Conservation (phyloP, 805 yeast species). For the Ogataea corticis region DNA sequence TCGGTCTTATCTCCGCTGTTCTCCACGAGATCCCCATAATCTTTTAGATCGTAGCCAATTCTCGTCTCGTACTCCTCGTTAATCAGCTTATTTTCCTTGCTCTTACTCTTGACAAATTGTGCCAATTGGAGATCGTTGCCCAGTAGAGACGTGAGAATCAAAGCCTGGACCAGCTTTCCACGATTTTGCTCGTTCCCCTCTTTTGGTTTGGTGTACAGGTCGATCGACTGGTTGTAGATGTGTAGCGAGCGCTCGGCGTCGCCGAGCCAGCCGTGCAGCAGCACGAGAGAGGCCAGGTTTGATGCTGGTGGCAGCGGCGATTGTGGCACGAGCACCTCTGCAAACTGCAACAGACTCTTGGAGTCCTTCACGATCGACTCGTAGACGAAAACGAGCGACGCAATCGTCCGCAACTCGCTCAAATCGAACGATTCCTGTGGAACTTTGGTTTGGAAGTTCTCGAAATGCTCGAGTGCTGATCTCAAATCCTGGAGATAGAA, state of each 20-base stretch:
- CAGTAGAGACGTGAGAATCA: slow-evolving; percentile 27
- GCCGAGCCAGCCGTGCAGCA: slow-evolving; percentile 33
- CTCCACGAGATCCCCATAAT: slow-evolving; percentile 34
- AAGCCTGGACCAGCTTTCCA: slow-evolving; percentile 28
- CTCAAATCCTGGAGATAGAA: slow-evolving; percentile 25
- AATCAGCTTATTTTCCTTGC: slow-evolving; percentile 27
- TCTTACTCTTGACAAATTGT: slow-evolving; percentile 31
- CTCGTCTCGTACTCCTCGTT: slow-evolving; percentile 24
- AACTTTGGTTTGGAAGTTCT: slow-evolving; percentile 25
- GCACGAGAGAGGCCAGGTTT: slow-evolving; percentile 27
- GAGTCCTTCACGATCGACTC: slow-evolving; percentile 21
- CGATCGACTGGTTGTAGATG: slow-evolving; percentile 32
- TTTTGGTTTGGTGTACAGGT: slow-evolving; percentile 20
- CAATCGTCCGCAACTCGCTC: slow-evolving; percentile 21
- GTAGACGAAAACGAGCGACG: slow-evolving; percentile 27
- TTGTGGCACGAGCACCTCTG: slow-evolving; percentile 32
- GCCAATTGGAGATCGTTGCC: slow-evolving; percentile 34
- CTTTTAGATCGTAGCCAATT: slow-evolving; percentile 28
- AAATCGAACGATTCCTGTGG: slow-evolving; percentile 26
- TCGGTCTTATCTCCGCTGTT: slow-evolving; percentile 15
- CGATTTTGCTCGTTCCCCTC: slow-evolving; percentile 14
- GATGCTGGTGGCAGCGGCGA: slow-evolving; percentile 26
- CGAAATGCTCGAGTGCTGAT: slow-evolving; percentile 24
- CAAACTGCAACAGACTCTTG: slow-evolving; percentile 18
- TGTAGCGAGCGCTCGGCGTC: slow-evolving; percentile 32